A percentile compares a stretch with the other conserved stretches of the same genome.
These are phyloP conservation scores for Anisodus acutangulus DNA, from an alignment of 257 asterid genomes.

Conservation along the genomic window DNA sequence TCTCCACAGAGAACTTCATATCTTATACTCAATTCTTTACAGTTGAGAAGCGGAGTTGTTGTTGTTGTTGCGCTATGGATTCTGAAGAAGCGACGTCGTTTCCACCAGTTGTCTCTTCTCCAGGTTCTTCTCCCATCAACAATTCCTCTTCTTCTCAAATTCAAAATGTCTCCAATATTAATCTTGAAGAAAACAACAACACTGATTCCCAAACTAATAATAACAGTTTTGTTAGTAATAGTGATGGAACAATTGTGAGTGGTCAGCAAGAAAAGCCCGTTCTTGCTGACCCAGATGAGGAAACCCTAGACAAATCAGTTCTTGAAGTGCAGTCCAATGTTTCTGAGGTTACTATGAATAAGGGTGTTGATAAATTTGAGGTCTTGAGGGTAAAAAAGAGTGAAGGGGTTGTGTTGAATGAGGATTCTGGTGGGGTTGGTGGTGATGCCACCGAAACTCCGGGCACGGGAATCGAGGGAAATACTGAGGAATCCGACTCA, in stretches of 20 bases:
- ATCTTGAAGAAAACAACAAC: background rate
- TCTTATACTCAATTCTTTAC: background rate
- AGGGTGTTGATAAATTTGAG: constrained; percentile 40
- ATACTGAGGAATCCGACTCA: constrained; percentile 28
- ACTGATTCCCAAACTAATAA: background rate
- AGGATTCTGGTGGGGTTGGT: constrained; percentile 30
- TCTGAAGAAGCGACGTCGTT: constrained; percentile 10
- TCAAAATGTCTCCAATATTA: constrained; percentile 18
- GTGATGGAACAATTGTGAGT: constrained; percentile 4
- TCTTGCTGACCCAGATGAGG: constrained; percentile 31
- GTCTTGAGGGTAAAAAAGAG: constrained; percentile 37
- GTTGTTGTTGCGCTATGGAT: background rate
- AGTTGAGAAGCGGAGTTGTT: background rate
- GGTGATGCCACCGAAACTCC: background rate
- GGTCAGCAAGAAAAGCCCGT: constrained; percentile 18
- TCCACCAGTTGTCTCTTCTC: background rate
- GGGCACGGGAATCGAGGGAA: constrained; percentile 25
- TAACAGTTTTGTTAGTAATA: background rate
- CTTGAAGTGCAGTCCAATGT: background rate
- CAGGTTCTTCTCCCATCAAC: constrained; percentile 26
- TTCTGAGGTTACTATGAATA: constrained; percentile 41
- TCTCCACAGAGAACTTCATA: constrained; percentile 19
- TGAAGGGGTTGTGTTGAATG: constrained; percentile 30
- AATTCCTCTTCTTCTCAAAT: constrained; percentile 8
- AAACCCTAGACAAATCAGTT: background rate